These are phyloP conservation scores for Hypoxylon rickii DNA, from an alignment of 495 filamentous ascomycete genomes.

Conservation along the genomic window DNA sequence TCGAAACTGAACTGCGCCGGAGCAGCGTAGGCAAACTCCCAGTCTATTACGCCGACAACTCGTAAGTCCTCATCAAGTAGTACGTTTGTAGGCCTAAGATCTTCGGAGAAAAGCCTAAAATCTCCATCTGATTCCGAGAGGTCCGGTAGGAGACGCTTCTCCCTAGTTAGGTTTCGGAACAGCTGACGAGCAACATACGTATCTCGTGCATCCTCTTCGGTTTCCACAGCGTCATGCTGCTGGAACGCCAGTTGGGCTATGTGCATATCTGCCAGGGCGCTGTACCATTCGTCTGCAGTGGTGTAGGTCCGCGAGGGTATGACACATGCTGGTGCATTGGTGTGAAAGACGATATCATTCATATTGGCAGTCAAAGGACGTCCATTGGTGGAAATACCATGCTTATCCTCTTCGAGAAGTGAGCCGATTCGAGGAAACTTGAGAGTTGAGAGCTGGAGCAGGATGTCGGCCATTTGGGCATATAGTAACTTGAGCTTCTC, in stretches of 20 bases:
- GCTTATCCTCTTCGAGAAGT: not conserved
- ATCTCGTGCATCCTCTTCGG: conserved; percentile 43
- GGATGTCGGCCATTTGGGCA: not conserved
- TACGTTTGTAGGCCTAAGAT: conserved; percentile 35
- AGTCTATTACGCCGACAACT: conserved; percentile 40
- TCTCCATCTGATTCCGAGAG: no score
- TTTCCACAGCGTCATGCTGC: conserved; percentile 45
- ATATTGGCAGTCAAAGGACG: not conserved
- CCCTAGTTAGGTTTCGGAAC: conserved; percentile 39
- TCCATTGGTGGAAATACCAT: not conserved
- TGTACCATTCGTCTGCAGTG: conserved; percentile 47
- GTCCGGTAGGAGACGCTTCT: conserved; percentile 35
- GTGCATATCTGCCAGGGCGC: conserved; percentile 48
- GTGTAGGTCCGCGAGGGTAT: conserved; percentile 25
- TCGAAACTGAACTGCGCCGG: conserved; percentile 46
- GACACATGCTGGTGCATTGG: conserved; percentile 12
- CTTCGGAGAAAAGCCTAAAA: conserved; percentile 36
- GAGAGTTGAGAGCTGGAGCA: not conserved
- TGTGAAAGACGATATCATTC: not conserved
- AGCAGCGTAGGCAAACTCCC: conserved; percentile 52
- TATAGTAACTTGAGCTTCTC: not conserved
- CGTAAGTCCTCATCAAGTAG: conserved; percentile 32
- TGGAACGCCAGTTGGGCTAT: conserved; percentile 46
- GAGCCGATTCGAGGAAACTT: not conserved
- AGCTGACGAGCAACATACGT: conserved; percentile 43